phyloP scores from a whole-genome alignment of 108 stramenopile genomes.

The Seminavis robusta region DNA sequence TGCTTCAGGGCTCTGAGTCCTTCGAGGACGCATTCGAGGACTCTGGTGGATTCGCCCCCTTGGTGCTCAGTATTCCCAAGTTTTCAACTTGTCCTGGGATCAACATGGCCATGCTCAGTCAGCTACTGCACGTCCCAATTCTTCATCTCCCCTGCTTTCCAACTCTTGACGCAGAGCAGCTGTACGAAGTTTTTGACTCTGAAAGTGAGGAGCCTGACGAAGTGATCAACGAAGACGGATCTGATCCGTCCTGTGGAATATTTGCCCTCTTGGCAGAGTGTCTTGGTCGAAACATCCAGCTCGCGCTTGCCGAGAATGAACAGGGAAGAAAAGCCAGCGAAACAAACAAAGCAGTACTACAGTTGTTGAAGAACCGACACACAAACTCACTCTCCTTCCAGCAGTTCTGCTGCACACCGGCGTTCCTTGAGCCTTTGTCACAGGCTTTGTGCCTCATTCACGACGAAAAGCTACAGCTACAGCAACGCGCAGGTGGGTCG shows the following conservation, averaged over 20 bases:
- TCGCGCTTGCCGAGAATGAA: conserved; percentile 65
- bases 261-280: conserved; percentile 85
- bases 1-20: conserved; percentile 76
- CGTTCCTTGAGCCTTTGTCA: conserved; percentile 78
- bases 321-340: conserved; percentile 62
- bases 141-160: conserved; percentile 74
- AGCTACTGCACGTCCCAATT: conserved; percentile 78
- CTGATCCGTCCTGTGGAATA: conserved; percentile 76
- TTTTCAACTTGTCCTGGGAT: conserved; percentile 82
- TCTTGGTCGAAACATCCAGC: conserved; percentile 83
- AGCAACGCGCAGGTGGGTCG: too few species aligned
- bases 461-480: conserved; percentile 19
- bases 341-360: conserved; percentile 77
- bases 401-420: conserved; percentile 68
- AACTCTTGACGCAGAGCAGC: conserved; percentile 60
- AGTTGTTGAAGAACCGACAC: conserved; percentile 74
- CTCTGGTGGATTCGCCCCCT: conserved; percentile 83
- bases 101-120: conserved; percentile 73
- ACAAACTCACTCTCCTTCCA: conserved; percentile 73
- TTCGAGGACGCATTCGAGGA: conserved; percentile 70
- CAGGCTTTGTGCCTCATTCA: conserved; percentile 78
- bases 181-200: conserved; percentile 78
- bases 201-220: conserved; percentile 20
- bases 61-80: conserved; percentile 81
- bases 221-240: conserved; percentile 25